A percentile compares a stretch with the other conserved stretches of the same genome.
These are phyloP conservation scores for Cephaloascus fragrans DNA, from an alignment of 805 yeast species.

Conservation along the genomic window DNA sequence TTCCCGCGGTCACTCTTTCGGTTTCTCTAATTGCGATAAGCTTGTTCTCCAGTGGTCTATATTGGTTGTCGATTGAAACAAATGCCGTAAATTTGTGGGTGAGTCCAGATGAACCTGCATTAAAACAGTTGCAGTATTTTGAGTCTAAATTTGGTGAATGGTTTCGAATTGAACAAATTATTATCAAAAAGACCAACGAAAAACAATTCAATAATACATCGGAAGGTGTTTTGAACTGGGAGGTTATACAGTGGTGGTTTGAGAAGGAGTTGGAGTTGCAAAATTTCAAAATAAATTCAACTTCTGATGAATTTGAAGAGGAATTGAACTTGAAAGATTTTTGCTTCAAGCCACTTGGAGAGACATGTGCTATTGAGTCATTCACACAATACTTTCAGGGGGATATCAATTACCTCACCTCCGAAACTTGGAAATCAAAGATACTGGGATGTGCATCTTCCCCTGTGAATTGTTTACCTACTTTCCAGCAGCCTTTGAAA, in stretches of 20 bases:
- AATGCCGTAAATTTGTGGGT: constrained; percentile 89
- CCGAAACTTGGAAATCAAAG: constrained; percentile 44
- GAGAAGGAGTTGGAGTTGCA: constrained; percentile 49
- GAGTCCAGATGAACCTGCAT: constrained; percentile 63
- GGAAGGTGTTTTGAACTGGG: constrained; percentile 55
- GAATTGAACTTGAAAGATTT: constrained; percentile 48
- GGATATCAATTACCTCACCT: constrained; percentile 36
- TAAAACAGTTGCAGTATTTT: constrained; percentile 53
- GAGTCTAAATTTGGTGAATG: constrained; percentile 87
- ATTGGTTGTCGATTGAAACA: constrained; percentile 51
- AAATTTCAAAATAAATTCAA: not conserved
- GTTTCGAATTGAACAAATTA: constrained; percentile 79
- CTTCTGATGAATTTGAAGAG: not conserved
- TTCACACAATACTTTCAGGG: constrained; percentile 84
- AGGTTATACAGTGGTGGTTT: constrained; percentile 80
- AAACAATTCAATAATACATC: too few relatives aligned
- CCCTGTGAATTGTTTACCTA: constrained; percentile 86
- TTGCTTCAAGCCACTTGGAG: constrained; percentile 79
- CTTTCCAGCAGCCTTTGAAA: constrained; percentile 84
- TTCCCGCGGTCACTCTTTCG: constrained; percentile 33
- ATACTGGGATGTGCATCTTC: constrained; percentile 56
- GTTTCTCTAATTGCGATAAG: constrained; percentile 21
- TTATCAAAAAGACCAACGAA: constrained; percentile 60
- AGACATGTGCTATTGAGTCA: constrained; percentile 75
- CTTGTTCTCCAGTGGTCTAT: constrained; percentile 41